phyloP scores from a whole-genome alignment of 495 filamentous ascomycete genomes.

The Penicillium argentinense region DNA sequence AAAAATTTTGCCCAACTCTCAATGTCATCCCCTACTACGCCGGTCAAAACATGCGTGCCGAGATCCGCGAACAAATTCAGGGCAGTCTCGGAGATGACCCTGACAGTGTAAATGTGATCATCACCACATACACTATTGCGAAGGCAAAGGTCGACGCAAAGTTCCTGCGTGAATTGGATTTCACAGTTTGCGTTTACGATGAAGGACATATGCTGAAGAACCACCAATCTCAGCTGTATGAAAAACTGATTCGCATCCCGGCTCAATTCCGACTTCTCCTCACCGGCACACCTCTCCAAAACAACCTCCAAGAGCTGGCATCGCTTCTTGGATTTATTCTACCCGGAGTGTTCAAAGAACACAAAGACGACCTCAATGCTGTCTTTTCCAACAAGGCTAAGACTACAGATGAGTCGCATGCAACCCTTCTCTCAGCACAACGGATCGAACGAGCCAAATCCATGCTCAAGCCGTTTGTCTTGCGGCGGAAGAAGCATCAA shows the following conservation, averaged over 20 bases:
- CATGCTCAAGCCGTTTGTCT: constrained; percentile 92
- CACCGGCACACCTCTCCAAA: constrained; percentile 93
- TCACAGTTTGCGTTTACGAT: constrained; percentile 79
- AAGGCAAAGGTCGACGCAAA: constrained; percentile 62
- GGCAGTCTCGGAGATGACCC: constrained; percentile 61
- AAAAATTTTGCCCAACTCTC: constrained; percentile 77
- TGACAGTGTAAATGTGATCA: constrained; percentile 73
- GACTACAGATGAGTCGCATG: constrained; percentile 68
- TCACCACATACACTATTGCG: constrained; percentile 86
- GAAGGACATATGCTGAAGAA: constrained; percentile 94
- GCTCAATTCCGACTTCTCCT: constrained; percentile 79
- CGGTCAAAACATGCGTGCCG: constrained; percentile 57
- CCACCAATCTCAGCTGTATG: constrained; percentile 73
- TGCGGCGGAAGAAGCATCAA: constrained; percentile 91
- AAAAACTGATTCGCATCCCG: constrained; percentile 72
- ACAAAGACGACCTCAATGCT: constrained; percentile 69
- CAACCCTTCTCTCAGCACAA: constrained; percentile 77
- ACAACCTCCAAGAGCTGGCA: constrained; percentile 89
- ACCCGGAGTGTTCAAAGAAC: constrained; percentile 72
- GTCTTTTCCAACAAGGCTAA: constrained; percentile 91
- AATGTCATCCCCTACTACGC: constrained; percentile 81
- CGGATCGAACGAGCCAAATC: constrained; percentile 82
- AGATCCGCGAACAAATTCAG: constrained; percentile 65
- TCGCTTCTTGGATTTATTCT: constrained; percentile 90
- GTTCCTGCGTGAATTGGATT: constrained; percentile 64